These are phyloP conservation scores for Spatholobus suberectus DNA, from an alignment of 306 rosid genomes.

Conservation along the genomic window DNA sequence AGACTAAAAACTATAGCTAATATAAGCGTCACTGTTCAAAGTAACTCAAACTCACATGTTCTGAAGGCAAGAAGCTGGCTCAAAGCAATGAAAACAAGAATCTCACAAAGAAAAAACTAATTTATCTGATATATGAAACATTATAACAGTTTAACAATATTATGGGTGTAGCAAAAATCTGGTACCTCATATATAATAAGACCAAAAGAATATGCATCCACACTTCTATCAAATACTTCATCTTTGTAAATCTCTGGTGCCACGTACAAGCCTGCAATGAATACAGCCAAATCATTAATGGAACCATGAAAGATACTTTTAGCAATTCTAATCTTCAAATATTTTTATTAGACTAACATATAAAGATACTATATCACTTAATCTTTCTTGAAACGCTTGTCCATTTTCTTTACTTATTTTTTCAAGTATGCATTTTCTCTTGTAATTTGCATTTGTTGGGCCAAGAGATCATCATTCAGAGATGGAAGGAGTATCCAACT, in stretches of 20 bases:
- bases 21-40: background rate
- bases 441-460: constrained; percentile 22
- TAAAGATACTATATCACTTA: constrained; percentile 6
- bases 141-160: constrained; percentile 32
- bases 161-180: constrained; percentile 7
- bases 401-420: constrained; percentile 1
- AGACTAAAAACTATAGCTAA: constrained; percentile 4
- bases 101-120: background rate
- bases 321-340: constrained; percentile 14
- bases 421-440: constrained; percentile 3
- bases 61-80: constrained; percentile 23
- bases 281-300: constrained; percentile 42
- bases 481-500: background rate
- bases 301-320: constrained; percentile 22
- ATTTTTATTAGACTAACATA: constrained; percentile 15
- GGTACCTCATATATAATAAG: constrained; percentile 89
- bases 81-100: constrained; percentile 33
- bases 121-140: constrained; percentile 21
- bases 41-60: background rate
- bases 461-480: constrained; percentile 8
- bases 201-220: constrained; percentile 90
- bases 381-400: constrained; percentile 25
- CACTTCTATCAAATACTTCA: constrained; percentile 82
- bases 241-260: constrained; percentile 91
- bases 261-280: constrained; percentile 72